These are phyloP conservation scores for Amanita pseudoporphyria DNA, from an alignment of 768 basidiomycete species.

Conservation along the genomic window DNA sequence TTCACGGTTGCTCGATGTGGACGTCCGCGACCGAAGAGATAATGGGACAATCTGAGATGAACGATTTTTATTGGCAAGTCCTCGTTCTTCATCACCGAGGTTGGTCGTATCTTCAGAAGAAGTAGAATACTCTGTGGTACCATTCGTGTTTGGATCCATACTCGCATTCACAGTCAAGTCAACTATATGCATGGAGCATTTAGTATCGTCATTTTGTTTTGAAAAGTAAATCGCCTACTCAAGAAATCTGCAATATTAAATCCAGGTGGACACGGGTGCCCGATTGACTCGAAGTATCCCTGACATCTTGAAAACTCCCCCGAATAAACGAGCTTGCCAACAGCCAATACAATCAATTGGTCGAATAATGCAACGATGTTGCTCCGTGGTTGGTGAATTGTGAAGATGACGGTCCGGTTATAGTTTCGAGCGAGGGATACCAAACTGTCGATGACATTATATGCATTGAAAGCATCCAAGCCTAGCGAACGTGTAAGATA, in stretches of 20 bases:
- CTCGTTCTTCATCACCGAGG: constrained; percentile 65
- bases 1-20: constrained; percentile 22
- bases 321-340: constrained; percentile 79
- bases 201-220: background rate
- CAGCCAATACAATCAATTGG: constrained; percentile 76
- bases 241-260: constrained; percentile 97
- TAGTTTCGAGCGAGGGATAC: constrained; percentile 80
- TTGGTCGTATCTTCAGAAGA: constrained; percentile 30
- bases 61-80: constrained; percentile 20
- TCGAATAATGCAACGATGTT: constrained; percentile 97
- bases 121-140: constrained; percentile 27
- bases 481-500: constrained; percentile 31
- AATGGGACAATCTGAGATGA: constrained; percentile 20
- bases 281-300: constrained; percentile 71
- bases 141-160: constrained; percentile 26
- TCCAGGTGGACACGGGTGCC: constrained; percentile 79
- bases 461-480: constrained; percentile 91
- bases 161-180: constrained; percentile 62
- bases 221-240: constrained; percentile 44
- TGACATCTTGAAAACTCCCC: constrained; percentile 71
- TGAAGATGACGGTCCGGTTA: constrained; percentile 93
- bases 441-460: constrained; percentile 86
- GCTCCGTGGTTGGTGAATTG: constrained; percentile 96
- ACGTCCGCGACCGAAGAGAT: constrained; percentile 31
- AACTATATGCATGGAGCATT: constrained; percentile 27